Conservation (phyloP, 2,329 filamentous ascomycete genomes). For the Epicoccum sorghinum region DNA sequence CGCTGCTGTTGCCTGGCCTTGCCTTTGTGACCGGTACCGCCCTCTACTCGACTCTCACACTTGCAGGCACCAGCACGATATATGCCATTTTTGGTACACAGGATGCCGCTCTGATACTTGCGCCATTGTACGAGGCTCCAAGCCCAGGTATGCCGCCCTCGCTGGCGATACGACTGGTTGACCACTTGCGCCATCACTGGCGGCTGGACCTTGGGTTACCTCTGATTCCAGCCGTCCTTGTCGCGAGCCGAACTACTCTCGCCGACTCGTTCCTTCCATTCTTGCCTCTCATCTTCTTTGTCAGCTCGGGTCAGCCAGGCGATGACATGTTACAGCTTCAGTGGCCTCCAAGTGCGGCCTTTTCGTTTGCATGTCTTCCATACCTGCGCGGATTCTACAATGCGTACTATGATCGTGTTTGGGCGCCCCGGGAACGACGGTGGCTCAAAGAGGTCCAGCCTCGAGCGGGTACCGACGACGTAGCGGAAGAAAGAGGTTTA, state of each 20-base stretch:
- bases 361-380: conserved; percentile 69
- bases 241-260: conserved; percentile 69
- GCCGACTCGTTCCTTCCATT: conserved; percentile 68
- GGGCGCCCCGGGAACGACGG: conserved; percentile 62
- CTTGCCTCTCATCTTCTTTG: conserved; percentile 67
- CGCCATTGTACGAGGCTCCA: conserved; percentile 44
- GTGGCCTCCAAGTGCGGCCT: conserved; percentile 70
- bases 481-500: conserved; percentile 21
- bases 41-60: conserved; percentile 53
- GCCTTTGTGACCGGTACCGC: conserved; percentile 60
- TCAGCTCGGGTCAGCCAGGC: conserved; percentile 55
- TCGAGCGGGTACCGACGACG: conserved; percentile 49
- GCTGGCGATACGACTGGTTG: conserved; percentile 39
- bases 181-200: conserved; percentile 50
- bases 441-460: conserved; percentile 70
- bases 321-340: conserved; percentile 58
- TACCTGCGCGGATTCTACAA: conserved; percentile 70
- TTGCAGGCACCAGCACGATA: conserved; percentile 67
- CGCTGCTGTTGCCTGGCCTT: conserved; percentile 68
- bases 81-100: conserved; percentile 69
- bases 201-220: conserved; percentile 66
- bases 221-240: conserved; percentile 69
- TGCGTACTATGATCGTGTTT: conserved; percentile 64
- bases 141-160: conserved; percentile 40
- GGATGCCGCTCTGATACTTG: conserved; percentile 63